phyloP scores from a whole-genome alignment of 306 rosid genomes.

The Cyclanthera cordifolia region DNA sequence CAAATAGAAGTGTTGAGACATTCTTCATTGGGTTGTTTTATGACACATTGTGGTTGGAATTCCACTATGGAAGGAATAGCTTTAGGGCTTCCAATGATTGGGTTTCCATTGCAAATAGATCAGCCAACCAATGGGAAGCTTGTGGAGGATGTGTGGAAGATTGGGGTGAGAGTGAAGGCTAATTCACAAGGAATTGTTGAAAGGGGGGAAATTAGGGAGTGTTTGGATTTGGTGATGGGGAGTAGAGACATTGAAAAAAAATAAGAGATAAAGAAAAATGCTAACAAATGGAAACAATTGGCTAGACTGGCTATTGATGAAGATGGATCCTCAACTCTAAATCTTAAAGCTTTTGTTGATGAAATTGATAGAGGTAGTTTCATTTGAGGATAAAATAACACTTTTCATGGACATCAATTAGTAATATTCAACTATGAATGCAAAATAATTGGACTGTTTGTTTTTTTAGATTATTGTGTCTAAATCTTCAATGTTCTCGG shows the following conservation, averaged over 20 bases:
- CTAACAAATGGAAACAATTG: slow-evolving; percentile 22
- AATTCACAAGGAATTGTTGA: slow-evolving; percentile 15
- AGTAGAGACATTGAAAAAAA: not conserved
- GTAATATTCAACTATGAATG: no score
- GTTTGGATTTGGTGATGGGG: slow-evolving; percentile 25
- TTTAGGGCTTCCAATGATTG: slow-evolving; percentile 22
- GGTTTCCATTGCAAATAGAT: slow-evolving; percentile 18
- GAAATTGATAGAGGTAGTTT: slow-evolving; percentile 4
- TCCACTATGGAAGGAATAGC: slow-evolving; percentile 24
- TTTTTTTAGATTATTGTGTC: no score
- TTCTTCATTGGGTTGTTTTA: slow-evolving; percentile 20
- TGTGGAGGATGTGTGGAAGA: slow-evolving; percentile 26
- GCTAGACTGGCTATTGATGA: slow-evolving; percentile 18
- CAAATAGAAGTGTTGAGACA: slow-evolving; percentile 22
- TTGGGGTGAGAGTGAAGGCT: slow-evolving; percentile 17
- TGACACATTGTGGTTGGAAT: slow-evolving; percentile 35
- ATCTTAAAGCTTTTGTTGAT: slow-evolving; percentile 20
- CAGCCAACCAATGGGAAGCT: slow-evolving; percentile 27
- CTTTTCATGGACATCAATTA: no score
- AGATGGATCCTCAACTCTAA: slow-evolving; percentile 22
- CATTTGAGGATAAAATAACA: no score
- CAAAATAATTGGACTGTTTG: no score
- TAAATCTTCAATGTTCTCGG: no score
- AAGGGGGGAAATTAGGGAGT: slow-evolving; percentile 20
- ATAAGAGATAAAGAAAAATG: slow-evolving; percentile 20